Conservation (phyloP, 139 green algal genomes). For the Chlamydomonas incerta region DNA sequence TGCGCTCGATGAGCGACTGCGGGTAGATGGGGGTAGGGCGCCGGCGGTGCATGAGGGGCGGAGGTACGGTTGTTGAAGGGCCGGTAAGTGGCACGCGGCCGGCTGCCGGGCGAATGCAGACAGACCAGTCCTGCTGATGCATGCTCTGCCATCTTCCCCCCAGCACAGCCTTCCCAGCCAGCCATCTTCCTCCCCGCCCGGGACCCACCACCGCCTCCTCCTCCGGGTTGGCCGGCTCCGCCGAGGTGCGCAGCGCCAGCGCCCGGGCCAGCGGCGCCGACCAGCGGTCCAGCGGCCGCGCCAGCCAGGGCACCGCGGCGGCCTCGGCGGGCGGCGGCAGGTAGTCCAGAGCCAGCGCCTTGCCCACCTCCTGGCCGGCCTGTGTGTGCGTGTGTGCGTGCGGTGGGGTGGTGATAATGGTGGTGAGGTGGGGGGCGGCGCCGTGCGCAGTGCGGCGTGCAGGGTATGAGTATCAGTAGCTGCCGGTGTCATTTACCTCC, state of each 20-base stretch:
- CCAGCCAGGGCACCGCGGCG: conserved; percentile 47
- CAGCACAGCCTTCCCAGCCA: too few species aligned
- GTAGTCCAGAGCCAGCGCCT: conserved; percentile 71
- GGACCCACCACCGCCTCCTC: conserved; percentile 56
- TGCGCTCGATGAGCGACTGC: conserved; percentile 64
- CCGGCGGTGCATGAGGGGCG: neutral
- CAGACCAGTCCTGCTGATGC: too few species aligned
- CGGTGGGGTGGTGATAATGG: neutral
- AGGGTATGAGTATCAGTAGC: neutral
- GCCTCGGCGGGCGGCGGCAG: conserved; percentile 47
- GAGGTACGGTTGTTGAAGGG: too few species aligned
- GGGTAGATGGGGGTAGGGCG: neutral
- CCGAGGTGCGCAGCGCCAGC: conserved; percentile 44
- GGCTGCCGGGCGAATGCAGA: too few species aligned
- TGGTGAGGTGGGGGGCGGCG: neutral
- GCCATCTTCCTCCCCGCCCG: too few species aligned
- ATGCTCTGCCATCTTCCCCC: too few species aligned
- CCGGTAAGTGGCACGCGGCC: too few species aligned
- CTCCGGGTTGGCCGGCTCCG: conserved; percentile 51
- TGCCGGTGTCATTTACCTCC: too few species aligned
- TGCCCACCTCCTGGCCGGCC: conserved; percentile 64
- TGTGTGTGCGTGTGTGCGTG: conserved; percentile 17
- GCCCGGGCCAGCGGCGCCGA: conserved; percentile 46
- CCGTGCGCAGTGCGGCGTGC: too few species aligned
- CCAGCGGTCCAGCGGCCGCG: conserved; percentile 67